Base-by-base conservation (phyloP, 495 filamentous ascomycete species). In the Aspergillus leporis region DNA sequence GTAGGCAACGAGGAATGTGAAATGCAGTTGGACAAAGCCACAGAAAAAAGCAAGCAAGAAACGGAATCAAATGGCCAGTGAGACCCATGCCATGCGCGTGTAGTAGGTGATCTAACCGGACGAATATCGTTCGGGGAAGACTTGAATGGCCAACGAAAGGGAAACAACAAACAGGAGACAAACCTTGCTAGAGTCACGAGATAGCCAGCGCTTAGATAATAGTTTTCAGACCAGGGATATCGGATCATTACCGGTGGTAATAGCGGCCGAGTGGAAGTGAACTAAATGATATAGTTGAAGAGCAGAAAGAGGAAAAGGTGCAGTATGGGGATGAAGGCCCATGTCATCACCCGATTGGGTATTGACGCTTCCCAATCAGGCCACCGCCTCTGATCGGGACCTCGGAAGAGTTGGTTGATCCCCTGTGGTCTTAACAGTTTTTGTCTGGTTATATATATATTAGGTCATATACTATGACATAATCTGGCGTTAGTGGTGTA, bases 21-120 rank as follows among this genome's bases (percentile, higher is more conserved):
- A 48, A 43, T 21, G 22, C 25, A 34, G 28, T 30, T 54, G 57
- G 43, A 12, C 28, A 53, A 34, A 34, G 47, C 52, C 46, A 47
- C 47, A 49, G 45, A 58, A 60, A n/a, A 55, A 25, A 55, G 31
- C 34, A 58, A 58, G 25, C 21, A 36, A 47, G 57, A n/a, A 46
- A 21, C 14, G 10, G 32, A 21, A 53, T 28, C 36, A 13, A 51
- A 53, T 32, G 31, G 56, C 23, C 34, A 59, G 34, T 31, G 40
- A 47, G 53, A 36, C 31, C 45, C 12, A 40, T 38, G 19, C 32
- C 54, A 36, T 45, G 32, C 46, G 25, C 41, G 53, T 3, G 43
- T 23, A 40, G 36, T 12, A 40, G 36, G 36, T 2, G 12, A 22
- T 47, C 18, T 47, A 47, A n/a, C 19, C 18, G 22, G 22, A 34